phyloP scores from a whole-genome alignment of 257 asterid species.

The Ilex asprella region DNA sequence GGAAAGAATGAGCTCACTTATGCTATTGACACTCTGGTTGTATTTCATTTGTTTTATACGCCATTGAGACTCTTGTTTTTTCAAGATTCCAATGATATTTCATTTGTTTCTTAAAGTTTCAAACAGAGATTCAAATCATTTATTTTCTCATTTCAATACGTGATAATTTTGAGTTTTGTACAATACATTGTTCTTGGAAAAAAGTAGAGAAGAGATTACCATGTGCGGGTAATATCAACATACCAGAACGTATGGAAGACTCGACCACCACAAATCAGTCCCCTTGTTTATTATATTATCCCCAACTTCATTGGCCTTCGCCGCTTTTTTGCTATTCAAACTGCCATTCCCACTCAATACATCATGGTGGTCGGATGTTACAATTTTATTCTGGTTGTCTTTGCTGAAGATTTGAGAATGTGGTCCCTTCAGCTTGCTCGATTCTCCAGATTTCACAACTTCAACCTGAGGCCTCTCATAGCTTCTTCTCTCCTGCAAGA shows the following conservation, averaged over 20 bases:
- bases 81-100: too few species aligned
- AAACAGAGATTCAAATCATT: too few species aligned
- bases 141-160: too few species aligned
- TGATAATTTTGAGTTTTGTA: too few species aligned
- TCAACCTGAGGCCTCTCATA: conserved; percentile 12
- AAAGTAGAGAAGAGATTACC: conserved; percentile 3
- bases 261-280: conserved; percentile 66
- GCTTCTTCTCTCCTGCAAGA: conserved; percentile 13
- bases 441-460: conserved; percentile 17
- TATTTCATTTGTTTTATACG: too few species aligned
- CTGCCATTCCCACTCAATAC: conserved; percentile 23
- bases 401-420: conserved; percentile 14
- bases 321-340: conserved; percentile 25
- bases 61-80: too few species aligned
- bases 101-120: too few species aligned
- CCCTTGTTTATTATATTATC: conserved; percentile 20
- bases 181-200: background rate
- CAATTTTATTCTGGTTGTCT: conserved; percentile 25
- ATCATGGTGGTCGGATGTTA: conserved; percentile 14
- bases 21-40: too few species aligned
- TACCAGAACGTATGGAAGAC: conserved; percentile 81
- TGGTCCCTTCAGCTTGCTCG: conserved; percentile 9
- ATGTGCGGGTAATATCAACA: conserved; percentile 21
- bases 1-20: too few species aligned
- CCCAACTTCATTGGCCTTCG: conserved; percentile 15